Percentiles rank a stretch among this genome's conserved stretches.
Evolutionary conservation across 75 land plant genomes (phyloP).

Genomic region (Chamaecyparis obtusa): DNA sequence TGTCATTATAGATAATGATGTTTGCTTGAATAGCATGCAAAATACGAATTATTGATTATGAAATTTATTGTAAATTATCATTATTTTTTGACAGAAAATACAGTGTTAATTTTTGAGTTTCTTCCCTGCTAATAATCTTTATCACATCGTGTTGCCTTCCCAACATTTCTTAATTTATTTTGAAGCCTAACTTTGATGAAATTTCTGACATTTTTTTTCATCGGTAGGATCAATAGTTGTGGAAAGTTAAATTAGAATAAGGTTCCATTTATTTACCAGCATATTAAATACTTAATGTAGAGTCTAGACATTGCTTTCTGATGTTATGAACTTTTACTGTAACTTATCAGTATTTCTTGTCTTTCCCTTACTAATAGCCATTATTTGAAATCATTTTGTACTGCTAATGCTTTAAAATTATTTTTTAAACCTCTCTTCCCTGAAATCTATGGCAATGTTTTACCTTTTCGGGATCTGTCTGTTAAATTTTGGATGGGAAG

Average conservation of each 20-base stretch:
- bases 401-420: not conserved
- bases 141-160: not conserved
- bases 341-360: not conserved
- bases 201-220: not conserved
- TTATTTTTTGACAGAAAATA: not conserved
- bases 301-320: not conserved
- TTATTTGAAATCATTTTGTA: not conserved
- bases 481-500: not conserved
- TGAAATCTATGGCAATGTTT: not conserved
- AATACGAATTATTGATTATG: not conserved
- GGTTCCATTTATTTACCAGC: not conserved
- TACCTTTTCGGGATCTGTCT: not conserved
- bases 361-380: not conserved
- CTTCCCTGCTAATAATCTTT: not conserved
- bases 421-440: not conserved
- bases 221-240: not conserved
- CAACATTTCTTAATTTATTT: not conserved
- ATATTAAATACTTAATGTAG: not conserved
- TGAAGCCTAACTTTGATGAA: not conserved
- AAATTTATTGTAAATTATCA: not conserved
- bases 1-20: too few relatives aligned
- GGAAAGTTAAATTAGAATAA: not conserved
- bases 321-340: not conserved
- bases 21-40: not conserved
- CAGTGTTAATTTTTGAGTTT: not conserved